phyloP scores from a whole-genome alignment of 768 basidiomycete genomes.

The Asterophora lycoperdoides region DNA sequence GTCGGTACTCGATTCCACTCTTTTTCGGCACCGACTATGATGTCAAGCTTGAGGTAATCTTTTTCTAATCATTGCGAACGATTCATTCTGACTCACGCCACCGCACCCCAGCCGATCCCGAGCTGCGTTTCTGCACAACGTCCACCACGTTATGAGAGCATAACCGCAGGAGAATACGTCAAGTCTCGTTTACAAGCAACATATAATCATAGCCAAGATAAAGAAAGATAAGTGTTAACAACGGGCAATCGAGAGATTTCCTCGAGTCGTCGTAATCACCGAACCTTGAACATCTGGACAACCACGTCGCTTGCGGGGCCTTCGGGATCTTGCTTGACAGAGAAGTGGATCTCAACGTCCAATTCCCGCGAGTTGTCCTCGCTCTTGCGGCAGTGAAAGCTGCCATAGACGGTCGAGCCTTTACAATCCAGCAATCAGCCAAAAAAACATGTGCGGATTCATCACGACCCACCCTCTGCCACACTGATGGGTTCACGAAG shows the following conservation, averaged over 20 bases:
- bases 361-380: slow-evolving; percentile 79
- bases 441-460: background rate
- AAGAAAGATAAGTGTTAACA: background rate
- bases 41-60: slow-evolving; percentile 66
- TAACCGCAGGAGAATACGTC: slow-evolving; percentile 83
- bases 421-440: slow-evolving; percentile 2
- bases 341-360: slow-evolving; percentile 88
- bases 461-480: slow-evolving; percentile 56
- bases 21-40: slow-evolving; percentile 92
- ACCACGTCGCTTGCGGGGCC: slow-evolving; percentile 36
- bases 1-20: slow-evolving; percentile 80
- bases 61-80: background rate
- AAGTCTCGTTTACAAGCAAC: slow-evolving; percentile 67
- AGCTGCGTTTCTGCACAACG: slow-evolving; percentile 42
- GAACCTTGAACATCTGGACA: slow-evolving; percentile 77
- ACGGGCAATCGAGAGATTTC: background rate
- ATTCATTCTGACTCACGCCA: background rate
- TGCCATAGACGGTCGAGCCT: slow-evolving; percentile 76
- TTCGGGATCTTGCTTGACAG: slow-evolving; percentile 39
- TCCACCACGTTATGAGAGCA: slow-evolving; percentile 59
- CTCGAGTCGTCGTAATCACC: slow-evolving; percentile 33
- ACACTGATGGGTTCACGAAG: slow-evolving; percentile 75
- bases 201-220: slow-evolving; percentile 29
- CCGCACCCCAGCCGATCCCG: slow-evolving; percentile 44
- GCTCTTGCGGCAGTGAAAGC: slow-evolving; percentile 83